Base-by-base conservation (phyloP, 2,329 filamentous ascomycete genomes). In the Lasiodiplodia hormozganensis region DNA sequence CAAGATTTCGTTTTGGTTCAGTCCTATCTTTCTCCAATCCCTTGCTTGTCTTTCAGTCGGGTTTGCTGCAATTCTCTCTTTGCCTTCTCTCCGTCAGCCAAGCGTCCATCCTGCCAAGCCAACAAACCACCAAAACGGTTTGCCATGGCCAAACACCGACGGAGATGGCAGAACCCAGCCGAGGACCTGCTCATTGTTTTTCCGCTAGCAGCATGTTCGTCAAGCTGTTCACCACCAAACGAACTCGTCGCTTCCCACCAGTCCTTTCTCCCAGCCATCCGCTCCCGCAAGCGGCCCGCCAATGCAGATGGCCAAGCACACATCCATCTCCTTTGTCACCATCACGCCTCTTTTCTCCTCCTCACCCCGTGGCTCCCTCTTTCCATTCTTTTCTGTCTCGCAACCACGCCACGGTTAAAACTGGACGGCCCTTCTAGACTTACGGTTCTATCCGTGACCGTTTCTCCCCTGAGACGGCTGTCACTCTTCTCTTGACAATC, bases 201-300 rank as follows among this genome's bases (percentile, higher is more conserved):
- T 54, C 51, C 51, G 51, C 51, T 54, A 18, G 23, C 51, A 31
- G 51, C 51, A 12, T 14, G 12, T 16, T 7, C 4, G 16, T 43
- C 40, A 43, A 16, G 16, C 40, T 28, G 16, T 43, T 16, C 40
- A 43, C 21, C 6, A 25, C 11, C 34, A 58, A 25, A n/a, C 11
- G 25, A 60, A 38, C 51, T 11, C 6, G 12, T 25, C 51, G 31
- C 11, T 14, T 2, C 6, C 18, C 49, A 34, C 7, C 8, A 10
- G 31, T 34, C 5, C 28, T 54, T 54, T 54, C 51, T 31, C 4
- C 16, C 51, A 53, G 12, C 21, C 51, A 54, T 54, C 23, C 51
- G 23, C 28, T 18, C 23, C 51, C 38, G 57, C 57, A 60, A 60
- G 57, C 57, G 57, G 57, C 57, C 57, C 21, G 23, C 57, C 57